Percentiles rank a stretch among this genome's conserved stretches.
Conservation (phyloP, 352 stramenopile species). For the Blastocystis hominis region DNA sequence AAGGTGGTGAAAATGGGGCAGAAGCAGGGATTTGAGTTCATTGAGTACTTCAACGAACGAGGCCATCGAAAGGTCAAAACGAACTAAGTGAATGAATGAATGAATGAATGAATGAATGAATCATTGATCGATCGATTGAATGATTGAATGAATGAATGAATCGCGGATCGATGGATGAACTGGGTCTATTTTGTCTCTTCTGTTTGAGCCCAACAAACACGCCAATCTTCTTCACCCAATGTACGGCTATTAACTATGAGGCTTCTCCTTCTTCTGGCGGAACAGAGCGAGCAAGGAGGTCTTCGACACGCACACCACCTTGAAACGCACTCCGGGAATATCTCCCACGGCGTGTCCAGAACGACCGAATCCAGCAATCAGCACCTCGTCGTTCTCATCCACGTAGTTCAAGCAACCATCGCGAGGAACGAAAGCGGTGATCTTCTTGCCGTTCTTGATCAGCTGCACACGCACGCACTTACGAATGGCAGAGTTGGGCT, state of each 20-base stretch:
- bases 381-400: slow-evolving; percentile 75
- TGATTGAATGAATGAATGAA: not conserved
- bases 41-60: not conserved
- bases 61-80: not conserved
- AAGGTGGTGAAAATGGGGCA: not conserved
- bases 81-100: not conserved
- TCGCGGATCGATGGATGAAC: too few species aligned
- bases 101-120: slow-evolving; percentile 1
- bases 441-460: slow-evolving; percentile 99
- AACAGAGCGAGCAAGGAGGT: not conserved
- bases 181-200: not conserved
- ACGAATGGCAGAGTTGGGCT: slow-evolving; percentile 99
- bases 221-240: not conserved
- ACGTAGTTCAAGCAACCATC: slow-evolving; percentile 99
- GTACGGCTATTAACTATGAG: slow-evolving; percentile 79
- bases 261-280: slow-evolving; percentile 76
- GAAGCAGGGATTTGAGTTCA: not conserved
- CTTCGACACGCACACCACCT: not conserved
- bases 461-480: slow-evolving; percentile 99
- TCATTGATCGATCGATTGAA: slow-evolving; percentile 19
- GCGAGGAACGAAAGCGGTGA: slow-evolving; percentile 96
- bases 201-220: not conserved
- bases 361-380: slow-evolving; percentile 67
- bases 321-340: slow-evolving; percentile 57
- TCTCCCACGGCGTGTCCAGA: not conserved